Evolutionary conservation across 2,329 filamentous ascomycete genomes (phyloP).

Genomic region (Rhynchosporium graminicola): DNA sequence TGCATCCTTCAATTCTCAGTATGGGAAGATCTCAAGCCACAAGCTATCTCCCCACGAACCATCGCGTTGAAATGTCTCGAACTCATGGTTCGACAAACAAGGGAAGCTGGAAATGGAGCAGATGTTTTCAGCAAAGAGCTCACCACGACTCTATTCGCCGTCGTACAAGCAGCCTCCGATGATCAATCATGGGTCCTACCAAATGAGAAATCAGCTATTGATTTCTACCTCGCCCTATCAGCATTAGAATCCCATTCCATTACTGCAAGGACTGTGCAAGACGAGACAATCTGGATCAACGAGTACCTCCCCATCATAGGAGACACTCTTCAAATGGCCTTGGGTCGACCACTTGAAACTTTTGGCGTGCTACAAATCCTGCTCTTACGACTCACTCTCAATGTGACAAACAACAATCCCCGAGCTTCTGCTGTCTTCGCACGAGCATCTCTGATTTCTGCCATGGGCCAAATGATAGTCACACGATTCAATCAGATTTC

Average conservation of each 20-base stretch:
- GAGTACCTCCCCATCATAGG: conserved; percentile 55
- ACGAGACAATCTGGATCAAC: conserved; percentile 48
- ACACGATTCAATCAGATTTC: conserved; percentile 52
- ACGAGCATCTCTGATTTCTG: conserved; percentile 54
- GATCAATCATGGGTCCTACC: conserved; percentile 35
- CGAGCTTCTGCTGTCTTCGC: conserved; percentile 70
- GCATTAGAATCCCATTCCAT: conserved; percentile 58
- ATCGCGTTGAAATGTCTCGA: conserved; percentile 66
- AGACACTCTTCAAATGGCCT: conserved; percentile 46
- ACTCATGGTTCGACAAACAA: conserved; percentile 53
- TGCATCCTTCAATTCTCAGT: conserved; percentile 54
- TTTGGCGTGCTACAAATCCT: conserved; percentile 41
- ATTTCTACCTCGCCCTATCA: conserved; percentile 49
- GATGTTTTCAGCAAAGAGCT: conserved; percentile 52
- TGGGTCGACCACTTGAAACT: conserved; percentile 42
- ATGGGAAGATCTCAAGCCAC: conserved; percentile 58
- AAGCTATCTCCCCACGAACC: conserved; percentile 60
- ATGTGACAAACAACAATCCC: conserved; percentile 80
- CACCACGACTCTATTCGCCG: conserved; percentile 50
- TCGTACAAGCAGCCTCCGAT: conserved; percentile 41
- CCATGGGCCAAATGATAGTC: conserved; percentile 53
- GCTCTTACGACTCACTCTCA: conserved; percentile 70
- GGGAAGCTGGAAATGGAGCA: conserved; percentile 49
- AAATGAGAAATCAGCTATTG: conserved; percentile 33
- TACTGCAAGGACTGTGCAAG: conserved; percentile 48